Conservation (phyloP, 108 stramenopile genomes). For the Ochromonas danica region DNA sequence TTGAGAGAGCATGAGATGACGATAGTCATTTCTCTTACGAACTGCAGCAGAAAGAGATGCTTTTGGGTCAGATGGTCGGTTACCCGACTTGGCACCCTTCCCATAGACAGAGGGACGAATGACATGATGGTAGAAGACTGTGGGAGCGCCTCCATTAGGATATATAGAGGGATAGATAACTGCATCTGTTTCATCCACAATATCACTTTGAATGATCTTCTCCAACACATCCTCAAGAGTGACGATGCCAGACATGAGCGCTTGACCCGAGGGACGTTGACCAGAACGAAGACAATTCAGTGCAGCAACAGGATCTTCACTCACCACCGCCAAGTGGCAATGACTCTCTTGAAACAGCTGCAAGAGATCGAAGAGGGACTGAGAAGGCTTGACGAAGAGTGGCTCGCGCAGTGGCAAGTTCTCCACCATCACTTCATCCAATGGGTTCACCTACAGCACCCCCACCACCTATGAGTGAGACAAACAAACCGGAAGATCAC, state of each 20-base stretch:
- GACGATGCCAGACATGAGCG: constrained; percentile 5
- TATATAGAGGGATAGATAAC: not conserved
- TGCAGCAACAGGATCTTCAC: not conserved
- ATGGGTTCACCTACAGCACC: not conserved
- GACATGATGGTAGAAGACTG: not conserved
- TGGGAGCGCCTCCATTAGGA: not conserved
- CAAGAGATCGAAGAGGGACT: not conserved
- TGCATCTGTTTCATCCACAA: constrained; percentile 26
- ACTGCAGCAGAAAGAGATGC: too few relatives aligned
- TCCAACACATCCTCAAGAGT: constrained; percentile 29
- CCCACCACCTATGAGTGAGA: too few relatives aligned
- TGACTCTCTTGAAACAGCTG: constrained; percentile 23
- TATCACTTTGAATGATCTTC: constrained; percentile 28
- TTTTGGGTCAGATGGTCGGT: too few relatives aligned
- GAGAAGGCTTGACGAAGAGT: constrained; percentile 3
- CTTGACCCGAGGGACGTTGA: not conserved
- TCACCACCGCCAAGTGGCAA: constrained; percentile 19
- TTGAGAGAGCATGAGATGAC: too few relatives aligned
- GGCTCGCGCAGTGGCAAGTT: constrained; percentile 10
- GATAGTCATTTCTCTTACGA: too few relatives aligned
- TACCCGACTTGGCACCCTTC: too few relatives aligned
- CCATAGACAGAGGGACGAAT: too few relatives aligned
- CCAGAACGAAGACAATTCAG: not conserved
- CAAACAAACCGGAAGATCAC: too few relatives aligned
- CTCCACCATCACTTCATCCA: not conserved